Evolutionary conservation across 2,329 filamentous ascomycete genomes (phyloP).

Genomic region (Stagonosporopsis chrysanthemi): DNA sequence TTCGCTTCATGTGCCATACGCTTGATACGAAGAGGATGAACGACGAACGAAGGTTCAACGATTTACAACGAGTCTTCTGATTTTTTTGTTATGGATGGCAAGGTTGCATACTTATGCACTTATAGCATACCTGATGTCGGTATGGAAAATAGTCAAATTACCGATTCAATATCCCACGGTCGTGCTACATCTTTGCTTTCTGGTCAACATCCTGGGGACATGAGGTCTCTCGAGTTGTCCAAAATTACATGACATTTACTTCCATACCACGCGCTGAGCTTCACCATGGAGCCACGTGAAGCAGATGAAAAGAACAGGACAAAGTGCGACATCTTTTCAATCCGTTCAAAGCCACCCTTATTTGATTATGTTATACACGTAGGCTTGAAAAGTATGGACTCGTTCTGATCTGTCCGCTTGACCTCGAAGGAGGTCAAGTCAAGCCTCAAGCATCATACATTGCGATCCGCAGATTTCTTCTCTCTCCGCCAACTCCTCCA

Average conservation of each 20-base stretch:
- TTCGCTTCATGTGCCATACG: conserved; percentile 14
- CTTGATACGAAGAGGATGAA: conserved; percentile 5
- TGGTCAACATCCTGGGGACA: background rate
- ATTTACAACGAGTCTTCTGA: background rate
- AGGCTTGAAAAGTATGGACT: background rate
- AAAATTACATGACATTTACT: background rate
- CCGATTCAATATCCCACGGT: background rate
- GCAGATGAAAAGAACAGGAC: background rate
- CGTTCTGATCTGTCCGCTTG: background rate
- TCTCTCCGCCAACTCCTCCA: conserved; percentile 31
- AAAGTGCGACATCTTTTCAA: background rate
- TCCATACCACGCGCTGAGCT: too few relatives aligned
- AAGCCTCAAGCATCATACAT: conserved; percentile 7
- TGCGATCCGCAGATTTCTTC: conserved; percentile 8
- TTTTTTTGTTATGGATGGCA: conserved; percentile 3
- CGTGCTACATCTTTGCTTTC: background rate
- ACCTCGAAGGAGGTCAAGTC: background rate
- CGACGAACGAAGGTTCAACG: background rate
- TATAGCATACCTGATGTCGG: conserved; percentile 7
- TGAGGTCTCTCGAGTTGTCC: background rate
- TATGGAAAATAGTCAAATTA: conserved; percentile 11
- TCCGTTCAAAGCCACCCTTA: background rate
- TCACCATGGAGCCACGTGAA: background rate
- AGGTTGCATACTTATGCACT: conserved; percentile 6
- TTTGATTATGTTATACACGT: background rate